These are phyloP conservation scores for Cyberlindnera euphorbiae DNA, from an alignment of 805 yeast genomes.

Conservation along the genomic window DNA sequence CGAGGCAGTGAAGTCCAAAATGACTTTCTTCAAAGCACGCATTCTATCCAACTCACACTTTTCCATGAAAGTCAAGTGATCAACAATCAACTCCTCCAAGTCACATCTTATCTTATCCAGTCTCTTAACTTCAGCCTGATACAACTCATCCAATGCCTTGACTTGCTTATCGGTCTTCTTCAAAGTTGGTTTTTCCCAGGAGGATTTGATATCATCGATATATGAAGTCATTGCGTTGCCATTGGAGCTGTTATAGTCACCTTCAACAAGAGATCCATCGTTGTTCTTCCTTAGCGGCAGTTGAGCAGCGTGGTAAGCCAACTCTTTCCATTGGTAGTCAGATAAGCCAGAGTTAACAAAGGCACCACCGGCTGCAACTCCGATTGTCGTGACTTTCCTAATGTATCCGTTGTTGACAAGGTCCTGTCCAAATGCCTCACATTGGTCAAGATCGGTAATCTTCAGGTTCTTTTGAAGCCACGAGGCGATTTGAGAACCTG, in stretches of 20 bases:
- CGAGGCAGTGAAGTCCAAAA: slow-evolving; percentile 65
- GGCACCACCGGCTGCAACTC: slow-evolving; percentile 66
- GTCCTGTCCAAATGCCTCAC: slow-evolving; percentile 74
- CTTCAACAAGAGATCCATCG: slow-evolving; percentile 19
- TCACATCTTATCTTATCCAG: slow-evolving; percentile 67
- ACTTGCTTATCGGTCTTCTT: slow-evolving; percentile 54
- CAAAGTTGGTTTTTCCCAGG: slow-evolving; percentile 46
- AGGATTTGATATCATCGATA: slow-evolving; percentile 24
- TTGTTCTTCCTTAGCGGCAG: slow-evolving; percentile 18
- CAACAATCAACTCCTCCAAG: slow-evolving; percentile 67
- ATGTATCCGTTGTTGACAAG: slow-evolving; percentile 57
- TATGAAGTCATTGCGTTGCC: slow-evolving; percentile 16
- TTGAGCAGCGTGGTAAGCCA: slow-evolving; percentile 53
- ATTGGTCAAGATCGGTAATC: slow-evolving; percentile 43
- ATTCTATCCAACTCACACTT: slow-evolving; percentile 77
- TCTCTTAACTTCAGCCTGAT: slow-evolving; percentile 48
- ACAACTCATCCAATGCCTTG: slow-evolving; percentile 49
- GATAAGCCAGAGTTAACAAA: slow-evolving; percentile 75
- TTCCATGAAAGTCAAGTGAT: slow-evolving; percentile 73
- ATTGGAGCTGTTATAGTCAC: slow-evolving; percentile 26
- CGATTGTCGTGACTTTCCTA: slow-evolving; percentile 45
- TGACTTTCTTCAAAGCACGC: slow-evolving; percentile 69
- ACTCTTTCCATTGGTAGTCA: slow-evolving; percentile 76
- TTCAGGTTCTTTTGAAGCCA: slow-evolving; percentile 51
- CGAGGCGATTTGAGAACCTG: slow-evolving; percentile 56